phyloP scores from a whole-genome alignment of 2,329 filamentous ascomycete species.

The Fusarium torulosum region DNA sequence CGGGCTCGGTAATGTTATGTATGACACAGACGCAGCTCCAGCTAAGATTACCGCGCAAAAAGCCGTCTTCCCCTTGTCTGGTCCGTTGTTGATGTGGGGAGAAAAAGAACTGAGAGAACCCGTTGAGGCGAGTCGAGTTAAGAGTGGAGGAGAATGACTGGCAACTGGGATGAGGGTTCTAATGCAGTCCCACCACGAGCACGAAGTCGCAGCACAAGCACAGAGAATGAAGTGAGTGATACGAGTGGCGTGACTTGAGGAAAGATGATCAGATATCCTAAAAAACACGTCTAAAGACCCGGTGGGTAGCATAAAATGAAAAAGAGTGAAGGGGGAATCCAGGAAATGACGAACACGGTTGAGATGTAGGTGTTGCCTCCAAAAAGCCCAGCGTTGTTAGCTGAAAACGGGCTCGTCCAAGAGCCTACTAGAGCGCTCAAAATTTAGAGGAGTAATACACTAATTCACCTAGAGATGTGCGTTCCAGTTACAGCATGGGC shows the following conservation, averaged over 20 bases:
- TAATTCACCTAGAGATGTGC: conserved; percentile 6
- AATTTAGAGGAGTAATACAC: conserved; percentile 17
- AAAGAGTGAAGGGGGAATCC: conserved; percentile 14
- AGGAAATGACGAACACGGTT: conserved; percentile 25
- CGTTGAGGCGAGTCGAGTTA: conserved; percentile 33
- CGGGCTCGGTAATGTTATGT: conserved; percentile 32
- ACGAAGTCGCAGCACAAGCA: conserved; percentile 18
- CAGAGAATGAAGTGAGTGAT: conserved; percentile 26
- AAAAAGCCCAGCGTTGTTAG: conserved; percentile 18
- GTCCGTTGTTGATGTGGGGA: conserved; percentile 36
- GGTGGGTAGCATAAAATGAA: neutral
- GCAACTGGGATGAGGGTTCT: conserved; percentile 35
- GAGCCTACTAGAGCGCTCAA: conserved; percentile 11
- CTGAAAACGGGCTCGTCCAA: conserved; percentile 34
- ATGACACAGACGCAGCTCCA: conserved; percentile 37
- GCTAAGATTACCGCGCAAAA: conserved; percentile 44
- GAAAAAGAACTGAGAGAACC: conserved; percentile 33
- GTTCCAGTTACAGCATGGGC: conserved; percentile 36
- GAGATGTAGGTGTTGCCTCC: conserved; percentile 10
- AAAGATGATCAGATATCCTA: conserved; percentile 7
- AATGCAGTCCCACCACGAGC: conserved; percentile 39
- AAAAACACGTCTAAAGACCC: neutral
- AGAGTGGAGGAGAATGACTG: conserved; percentile 27
- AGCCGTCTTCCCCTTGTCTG: conserved; percentile 26
- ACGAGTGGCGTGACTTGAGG: conserved; percentile 37